Evolutionary conservation across 1,139 yeast genomes (phyloP), one percentile per base, ranked within the genome.

Genomic region (Candida buenavistaensis): DNA sequence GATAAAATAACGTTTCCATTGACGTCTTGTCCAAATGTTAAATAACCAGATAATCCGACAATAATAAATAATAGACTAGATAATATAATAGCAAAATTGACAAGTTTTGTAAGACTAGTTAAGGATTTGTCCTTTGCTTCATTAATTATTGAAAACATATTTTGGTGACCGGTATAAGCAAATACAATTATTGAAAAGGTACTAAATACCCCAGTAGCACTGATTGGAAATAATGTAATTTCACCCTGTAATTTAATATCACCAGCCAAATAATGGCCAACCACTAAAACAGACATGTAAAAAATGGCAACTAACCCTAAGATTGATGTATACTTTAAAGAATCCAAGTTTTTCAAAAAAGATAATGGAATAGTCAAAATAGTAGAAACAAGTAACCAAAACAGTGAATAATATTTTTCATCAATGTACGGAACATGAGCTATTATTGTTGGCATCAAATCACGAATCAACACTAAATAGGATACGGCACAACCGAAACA

Each of bases 1-100:
- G 75, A 80, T 45, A 88, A 62, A 33, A 94, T 78, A 46, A 94
- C 79, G 59, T 94, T 94, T 5, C 96, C 97, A 28, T 51, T 50
- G n/a, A 69, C 75, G 11, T 44, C 43, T 34, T 60, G 61, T 25
- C 76, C 76, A 49, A 69, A 70, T 3, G 74, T 68, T 40, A 67
- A 55, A 48, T 70, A 70, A 0, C 76, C 76, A 1, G 69, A 37
- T 28, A 69, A 44, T 1, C 76, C 75, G 23, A 70, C 75, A 1
- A 55, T 30, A 5, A 67, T 54, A 42, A 69, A 70, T 26, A 68
- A 55, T 2, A 36, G 43, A 1, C 70, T 41, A 3, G 75, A 59
- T 6, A 57, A 34, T 2, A 64, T 54, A 29, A 87, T 69, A 3
- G 94, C 79, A 4, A 69, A 46, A 30, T 65, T 58, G 27, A 83